phyloP scores from a whole-genome alignment of 228 moss, liverwort and hornwort genomes.

The Sphagnum magellanicum region DNA sequence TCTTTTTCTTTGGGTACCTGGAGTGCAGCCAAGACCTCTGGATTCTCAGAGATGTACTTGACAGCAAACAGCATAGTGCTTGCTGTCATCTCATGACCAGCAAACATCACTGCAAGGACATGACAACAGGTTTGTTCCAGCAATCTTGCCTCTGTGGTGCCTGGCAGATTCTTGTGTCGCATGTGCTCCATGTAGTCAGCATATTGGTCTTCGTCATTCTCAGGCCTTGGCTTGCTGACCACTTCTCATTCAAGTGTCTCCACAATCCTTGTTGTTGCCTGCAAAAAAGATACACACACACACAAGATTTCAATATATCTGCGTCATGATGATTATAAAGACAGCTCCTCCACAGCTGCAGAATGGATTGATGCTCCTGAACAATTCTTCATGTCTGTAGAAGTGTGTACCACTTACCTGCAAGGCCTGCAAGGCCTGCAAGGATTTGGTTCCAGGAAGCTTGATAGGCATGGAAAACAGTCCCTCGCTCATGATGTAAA shows the following conservation, averaged over 20 bases:
- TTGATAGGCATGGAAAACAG: conserved; percentile 56
- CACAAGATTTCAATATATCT: too few species aligned
- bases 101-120: conserved; percentile 15
- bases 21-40: conserved; percentile 5
- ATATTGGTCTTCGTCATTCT: conserved; percentile 16
- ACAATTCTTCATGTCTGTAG: too few species aligned
- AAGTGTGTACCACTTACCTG: too few species aligned
- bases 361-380: background rate
- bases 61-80: conserved; percentile 20
- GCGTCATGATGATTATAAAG: too few species aligned
- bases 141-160: conserved; percentile 5
- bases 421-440: conserved; percentile 19
- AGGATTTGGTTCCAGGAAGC: conserved; percentile 48
- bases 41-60: conserved; percentile 6
- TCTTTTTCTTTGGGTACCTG: background rate
- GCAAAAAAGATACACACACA: background rate
- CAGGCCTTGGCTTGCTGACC: conserved; percentile 6
- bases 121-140: conserved; percentile 10
- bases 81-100: conserved; percentile 10
- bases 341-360: background rate
- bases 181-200: conserved; percentile 11
- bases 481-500: conserved; percentile 47
- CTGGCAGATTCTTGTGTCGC: conserved; percentile 12
- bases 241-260: conserved; percentile 17
- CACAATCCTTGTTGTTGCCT: conserved; percentile 9